These are phyloP conservation scores for Alternaria consortialis DNA, from an alignment of 2,329 filamentous ascomycete species.

Conservation along the genomic window DNA sequence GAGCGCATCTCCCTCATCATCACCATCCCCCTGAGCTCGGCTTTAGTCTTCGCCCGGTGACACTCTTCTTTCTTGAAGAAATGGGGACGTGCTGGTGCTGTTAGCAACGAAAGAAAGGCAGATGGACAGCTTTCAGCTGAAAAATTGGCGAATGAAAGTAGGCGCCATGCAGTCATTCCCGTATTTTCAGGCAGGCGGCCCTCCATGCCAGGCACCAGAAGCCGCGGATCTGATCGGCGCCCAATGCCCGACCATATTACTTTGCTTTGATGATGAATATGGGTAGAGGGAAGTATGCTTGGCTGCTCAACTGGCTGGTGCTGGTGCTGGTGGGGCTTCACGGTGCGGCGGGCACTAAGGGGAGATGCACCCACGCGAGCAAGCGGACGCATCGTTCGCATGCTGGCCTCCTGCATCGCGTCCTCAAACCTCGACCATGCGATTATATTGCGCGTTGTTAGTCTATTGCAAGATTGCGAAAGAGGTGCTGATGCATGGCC, in stretches of 20 bases:
- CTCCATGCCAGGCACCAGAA: conserved; percentile 31
- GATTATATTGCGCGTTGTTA: conserved; percentile 9
- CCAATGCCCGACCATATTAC: conserved; percentile 39
- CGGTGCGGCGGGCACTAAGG: conserved; percentile 26
- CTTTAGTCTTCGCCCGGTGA: not conserved
- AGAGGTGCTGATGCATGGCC: not conserved
- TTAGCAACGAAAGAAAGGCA: conserved; percentile 1
- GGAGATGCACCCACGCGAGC: conserved; percentile 26
- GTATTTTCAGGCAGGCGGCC: conserved; percentile 18
- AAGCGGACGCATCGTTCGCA: conserved; percentile 30
- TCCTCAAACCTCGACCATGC: conserved; percentile 11
- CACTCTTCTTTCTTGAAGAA: conserved; percentile 2
- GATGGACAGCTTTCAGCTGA: conserved; percentile 14
- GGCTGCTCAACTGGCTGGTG: conserved; percentile 28
- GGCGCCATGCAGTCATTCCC: conserved; percentile 36
- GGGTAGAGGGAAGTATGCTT: conserved; percentile 24
- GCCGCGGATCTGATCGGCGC: conserved; percentile 31
- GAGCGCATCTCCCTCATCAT: conserved; percentile 21
- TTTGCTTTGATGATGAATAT: conserved; percentile 21
- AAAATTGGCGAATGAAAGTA: conserved; percentile 17
- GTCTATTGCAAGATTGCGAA: conserved; percentile 17
- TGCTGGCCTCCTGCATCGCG: conserved; percentile 15
- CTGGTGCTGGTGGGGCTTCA: conserved; percentile 19
- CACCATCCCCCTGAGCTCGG: not conserved
- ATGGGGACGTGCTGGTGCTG: conserved; percentile 5